A percentile compares a stretch with the other conserved stretches of the same genome.
Conservation (phyloP, 257 asterid genomes). For the Plantago elongata region DNA sequence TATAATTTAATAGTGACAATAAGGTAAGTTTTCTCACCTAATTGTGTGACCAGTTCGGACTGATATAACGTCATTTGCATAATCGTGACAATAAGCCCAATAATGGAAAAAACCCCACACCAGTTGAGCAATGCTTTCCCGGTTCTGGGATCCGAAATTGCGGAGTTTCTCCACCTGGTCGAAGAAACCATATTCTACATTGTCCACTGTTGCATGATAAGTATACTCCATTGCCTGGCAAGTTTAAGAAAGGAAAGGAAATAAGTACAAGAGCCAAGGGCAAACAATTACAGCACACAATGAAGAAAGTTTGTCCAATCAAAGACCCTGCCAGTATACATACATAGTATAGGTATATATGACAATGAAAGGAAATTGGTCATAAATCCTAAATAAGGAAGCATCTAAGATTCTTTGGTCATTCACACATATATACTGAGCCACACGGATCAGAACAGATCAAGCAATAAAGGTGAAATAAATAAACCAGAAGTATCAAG, state of each 20-base stretch:
- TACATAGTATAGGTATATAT: background rate
- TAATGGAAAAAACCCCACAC: conserved; percentile 87
- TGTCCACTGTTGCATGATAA: conserved; percentile 50
- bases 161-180: conserved; percentile 72
- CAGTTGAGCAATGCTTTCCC: conserved; percentile 56
- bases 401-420: background rate
- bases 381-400: background rate
- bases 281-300: background rate
- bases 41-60: conserved; percentile 68
- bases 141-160: conserved; percentile 58
- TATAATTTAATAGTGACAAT: no score
- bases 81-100: conserved; percentile 94
- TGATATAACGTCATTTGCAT: conserved; percentile 78
- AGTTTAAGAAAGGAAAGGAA: conserved; percentile 15
- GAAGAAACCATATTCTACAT: conserved; percentile 66
- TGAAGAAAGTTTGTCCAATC: background rate
- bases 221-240: conserved; percentile 66
- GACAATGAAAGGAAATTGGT: background rate
- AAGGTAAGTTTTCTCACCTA: conserved; percentile 43
- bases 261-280: background rate
- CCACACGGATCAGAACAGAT: background rate
- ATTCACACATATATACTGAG: background rate
- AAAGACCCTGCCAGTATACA: background rate
- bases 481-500: no score
- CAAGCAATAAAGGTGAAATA: no score